phyloP scores from a whole-genome alignment of 1,139 yeast species.

The Candida sojae region DNA sequence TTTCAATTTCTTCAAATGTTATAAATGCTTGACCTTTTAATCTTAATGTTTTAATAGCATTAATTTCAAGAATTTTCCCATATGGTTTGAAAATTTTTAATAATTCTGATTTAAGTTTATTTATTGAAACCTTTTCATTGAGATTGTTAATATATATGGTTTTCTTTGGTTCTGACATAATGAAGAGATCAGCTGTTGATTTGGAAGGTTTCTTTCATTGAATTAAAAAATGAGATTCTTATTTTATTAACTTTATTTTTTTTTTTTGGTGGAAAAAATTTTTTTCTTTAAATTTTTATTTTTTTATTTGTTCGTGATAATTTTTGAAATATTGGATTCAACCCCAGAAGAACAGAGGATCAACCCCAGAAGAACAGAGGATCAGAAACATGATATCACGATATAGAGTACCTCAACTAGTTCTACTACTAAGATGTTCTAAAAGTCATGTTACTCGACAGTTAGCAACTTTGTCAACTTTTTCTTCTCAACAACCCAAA shows the following conservation, averaged over 20 bases:
- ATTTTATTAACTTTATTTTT: no score
- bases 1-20: constrained; percentile 48
- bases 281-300: background rate
- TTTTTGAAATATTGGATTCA: no score
- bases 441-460: background rate
- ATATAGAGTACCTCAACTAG: background rate
- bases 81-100: constrained; percentile 40
- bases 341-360: no score
- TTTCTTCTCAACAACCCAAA: no score
- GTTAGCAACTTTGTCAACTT: background rate
- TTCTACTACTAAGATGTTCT: background rate
- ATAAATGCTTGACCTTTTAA: constrained; percentile 89
- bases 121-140: constrained; percentile 65
- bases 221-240: no score
- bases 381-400: background rate
- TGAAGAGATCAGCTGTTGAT: background rate
- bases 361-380: no score
- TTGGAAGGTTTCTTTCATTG: no score
- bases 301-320: no score
- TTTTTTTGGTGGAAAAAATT: background rate
- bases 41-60: constrained; percentile 61
- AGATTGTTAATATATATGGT: constrained; percentile 68
- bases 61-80: constrained; percentile 54
- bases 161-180: constrained; percentile 19
- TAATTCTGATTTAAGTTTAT: constrained; percentile 50